Evolutionary conservation across 2,329 filamentous ascomycete genomes (phyloP).

Genomic region (Epichloe hybrida): DNA sequence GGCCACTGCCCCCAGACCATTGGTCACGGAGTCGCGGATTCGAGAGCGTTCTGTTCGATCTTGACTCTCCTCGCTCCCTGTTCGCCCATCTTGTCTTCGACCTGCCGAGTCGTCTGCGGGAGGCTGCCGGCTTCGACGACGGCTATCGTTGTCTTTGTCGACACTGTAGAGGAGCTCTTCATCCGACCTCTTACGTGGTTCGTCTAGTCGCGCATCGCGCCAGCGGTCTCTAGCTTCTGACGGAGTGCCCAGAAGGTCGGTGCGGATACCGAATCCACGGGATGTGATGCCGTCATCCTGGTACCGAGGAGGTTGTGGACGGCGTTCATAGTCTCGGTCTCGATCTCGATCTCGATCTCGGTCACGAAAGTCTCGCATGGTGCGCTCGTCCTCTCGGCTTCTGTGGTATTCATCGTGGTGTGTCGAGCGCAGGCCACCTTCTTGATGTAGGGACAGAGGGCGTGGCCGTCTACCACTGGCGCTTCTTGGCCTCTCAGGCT

Average conservation of each 20-base stretch:
- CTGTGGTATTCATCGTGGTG: conserved; percentile 37
- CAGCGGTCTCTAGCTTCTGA: conserved; percentile 30
- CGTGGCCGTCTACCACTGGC: conserved; percentile 17
- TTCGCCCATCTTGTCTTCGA: conserved; percentile 17
- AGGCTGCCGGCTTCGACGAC: conserved; percentile 13
- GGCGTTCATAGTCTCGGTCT: conserved; percentile 17
- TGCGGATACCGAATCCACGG: conserved; percentile 40
- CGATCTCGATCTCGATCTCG: conserved; percentile 15
- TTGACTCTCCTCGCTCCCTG: conserved; percentile 15
- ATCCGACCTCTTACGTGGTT: conserved; percentile 18
- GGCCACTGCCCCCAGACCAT: conserved; percentile 34
- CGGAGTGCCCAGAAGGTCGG: conserved; percentile 22
- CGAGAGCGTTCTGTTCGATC: conserved; percentile 28
- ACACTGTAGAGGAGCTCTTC: conserved; percentile 16
- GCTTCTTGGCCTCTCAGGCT: conserved; percentile 9
- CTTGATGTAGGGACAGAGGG: conserved; percentile 40
- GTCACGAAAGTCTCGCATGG: conserved; percentile 28
- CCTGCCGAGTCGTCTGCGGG: conserved; percentile 16
- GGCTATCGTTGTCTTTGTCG: conserved; percentile 17
- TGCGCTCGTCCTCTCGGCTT: conserved; percentile 32
- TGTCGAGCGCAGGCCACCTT: conserved; percentile 27
- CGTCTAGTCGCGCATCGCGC: conserved; percentile 16
- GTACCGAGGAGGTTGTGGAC: conserved; percentile 21
- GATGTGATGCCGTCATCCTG: conserved; percentile 31
- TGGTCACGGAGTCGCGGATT: conserved; percentile 33